A percentile compares a stretch with the other conserved stretches of the same genome.
phyloP scores from a whole-genome alignment of 352 stramenopile genomes.

The Phytophthora crassamura region DNA sequence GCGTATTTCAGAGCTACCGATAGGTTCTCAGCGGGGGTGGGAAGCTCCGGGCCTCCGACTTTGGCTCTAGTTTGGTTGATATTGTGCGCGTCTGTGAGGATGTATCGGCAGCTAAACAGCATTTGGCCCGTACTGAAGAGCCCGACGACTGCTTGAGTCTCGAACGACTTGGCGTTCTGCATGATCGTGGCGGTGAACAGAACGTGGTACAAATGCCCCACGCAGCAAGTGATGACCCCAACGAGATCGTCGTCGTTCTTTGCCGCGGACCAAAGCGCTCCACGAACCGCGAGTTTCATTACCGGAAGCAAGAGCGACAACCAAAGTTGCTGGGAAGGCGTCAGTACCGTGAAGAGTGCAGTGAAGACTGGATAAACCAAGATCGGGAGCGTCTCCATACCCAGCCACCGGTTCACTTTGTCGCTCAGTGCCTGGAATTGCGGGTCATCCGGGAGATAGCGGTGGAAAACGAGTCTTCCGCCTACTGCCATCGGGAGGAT shows the following conservation, averaged over 20 bases:
- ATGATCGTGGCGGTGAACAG: slow-evolving; percentile 52
- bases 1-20: slow-evolving; percentile 8
- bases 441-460: slow-evolving; percentile 11
- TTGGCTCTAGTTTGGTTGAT: slow-evolving; percentile 14
- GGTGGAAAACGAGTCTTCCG: slow-evolving; percentile 21
- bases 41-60: neutral
- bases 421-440: slow-evolving; percentile 25
- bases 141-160: slow-evolving; percentile 35
- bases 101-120: slow-evolving; percentile 35
- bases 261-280: slow-evolving; percentile 24
- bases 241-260: slow-evolving; percentile 41
- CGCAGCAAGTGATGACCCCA: slow-evolving; percentile 35
- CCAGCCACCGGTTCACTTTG: slow-evolving; percentile 32
- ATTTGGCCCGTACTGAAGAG: slow-evolving; percentile 40
- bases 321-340: slow-evolving; percentile 34
- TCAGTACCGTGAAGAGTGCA: slow-evolving; percentile 41
- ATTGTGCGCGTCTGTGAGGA: slow-evolving; percentile 9
- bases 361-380: slow-evolving; percentile 48
- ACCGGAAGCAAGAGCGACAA: slow-evolving; percentile 42
- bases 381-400: slow-evolving; percentile 31
- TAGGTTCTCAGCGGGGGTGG: neutral
- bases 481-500: slow-evolving; percentile 26
- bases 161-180: slow-evolving; percentile 48
- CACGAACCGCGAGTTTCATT: slow-evolving; percentile 44
- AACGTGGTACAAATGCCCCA: slow-evolving; percentile 49